Conservation (phyloP, 768 basidiomycete species). For the Naganishia vaughanmartiniae region DNA sequence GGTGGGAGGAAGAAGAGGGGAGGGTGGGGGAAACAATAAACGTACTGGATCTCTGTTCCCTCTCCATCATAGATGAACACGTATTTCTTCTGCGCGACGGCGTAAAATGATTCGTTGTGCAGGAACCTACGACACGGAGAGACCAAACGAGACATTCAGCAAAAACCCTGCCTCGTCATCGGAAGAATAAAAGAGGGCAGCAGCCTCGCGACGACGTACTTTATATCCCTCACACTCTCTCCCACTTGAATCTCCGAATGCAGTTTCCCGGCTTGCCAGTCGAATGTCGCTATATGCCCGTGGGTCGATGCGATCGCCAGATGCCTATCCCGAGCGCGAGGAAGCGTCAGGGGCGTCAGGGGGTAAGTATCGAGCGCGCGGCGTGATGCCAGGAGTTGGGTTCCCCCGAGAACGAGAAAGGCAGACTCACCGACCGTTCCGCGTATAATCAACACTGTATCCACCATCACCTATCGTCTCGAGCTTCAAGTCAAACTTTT, state of each 20-base stretch:
- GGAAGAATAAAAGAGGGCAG: not conserved
- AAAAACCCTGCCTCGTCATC: not conserved
- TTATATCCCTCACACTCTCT: conserved; percentile 89
- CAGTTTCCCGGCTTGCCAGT: conserved; percentile 82
- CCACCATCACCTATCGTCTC: conserved; percentile 67
- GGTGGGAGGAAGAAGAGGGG: too few relatives aligned
- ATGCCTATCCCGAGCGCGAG: conserved; percentile 59
- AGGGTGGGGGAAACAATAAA: not conserved
- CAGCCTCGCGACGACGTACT: conserved; percentile 60
- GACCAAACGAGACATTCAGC: conserved; percentile 1
- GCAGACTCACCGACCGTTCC: conserved; percentile 75
- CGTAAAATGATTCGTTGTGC: conserved; percentile 87
- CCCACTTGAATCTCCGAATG: conserved; percentile 83
- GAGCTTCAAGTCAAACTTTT: conserved; percentile 70
- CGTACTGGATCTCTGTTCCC: conserved; percentile 81
- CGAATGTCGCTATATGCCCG: conserved; percentile 89
- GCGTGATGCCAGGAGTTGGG: too few relatives aligned
- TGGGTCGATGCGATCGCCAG: conserved; percentile 76
- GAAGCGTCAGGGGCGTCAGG: conserved; percentile 19
- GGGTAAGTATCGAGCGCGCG: too few relatives aligned
- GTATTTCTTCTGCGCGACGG: conserved; percentile 93
- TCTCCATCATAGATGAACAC: conserved; percentile 93
- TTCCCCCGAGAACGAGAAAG: too few relatives aligned
- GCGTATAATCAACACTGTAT: conserved; percentile 77
- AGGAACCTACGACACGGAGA: conserved; percentile 64